These are phyloP conservation scores for Sorghum bicolor DNA, from an alignment of 176 grass and related monocot genomes.

Conservation along the genomic window Sorghum_bicolor_NCBIv3 NC_012872.2:4612001-4612500, in stretches of 20 bases:
- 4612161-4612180: neutral
- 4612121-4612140: neutral
- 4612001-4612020: neutral
- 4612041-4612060: neutral
- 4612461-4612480: slow-evolving; percentile 48
- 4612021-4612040: neutral
- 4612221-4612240: neutral
- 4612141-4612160: neutral
- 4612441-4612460: neutral
- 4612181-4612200: neutral
- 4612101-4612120: neutral
- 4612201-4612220: neutral
- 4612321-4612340: neutral
- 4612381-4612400: slow-evolving; percentile 26
- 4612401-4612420: neutral
- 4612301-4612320: neutral
- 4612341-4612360: slow-evolving; percentile 25
- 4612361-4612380: slow-evolving; percentile 7
- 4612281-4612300: neutral
- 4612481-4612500: slow-evolving; percentile 73
- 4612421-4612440: neutral
- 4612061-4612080: neutral
- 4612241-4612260: neutral
- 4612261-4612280: neutral
- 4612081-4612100: slow-evolving; percentile 7